Conservation (phyloP, 352 stramenopile species). For the Pythium brassicae region DNA sequence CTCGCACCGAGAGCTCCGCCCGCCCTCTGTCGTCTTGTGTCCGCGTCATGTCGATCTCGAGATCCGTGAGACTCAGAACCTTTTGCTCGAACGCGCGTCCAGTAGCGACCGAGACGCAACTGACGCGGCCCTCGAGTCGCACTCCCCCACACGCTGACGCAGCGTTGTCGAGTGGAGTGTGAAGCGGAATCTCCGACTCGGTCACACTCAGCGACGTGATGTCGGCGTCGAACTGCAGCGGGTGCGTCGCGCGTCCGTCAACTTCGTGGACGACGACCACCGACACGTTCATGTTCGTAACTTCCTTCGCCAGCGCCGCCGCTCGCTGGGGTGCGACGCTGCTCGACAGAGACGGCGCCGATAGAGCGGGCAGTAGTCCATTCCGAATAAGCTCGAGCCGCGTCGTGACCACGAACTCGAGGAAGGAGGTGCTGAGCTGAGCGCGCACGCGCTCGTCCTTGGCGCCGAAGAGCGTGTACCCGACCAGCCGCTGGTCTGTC, state of each 20-base stretch:
- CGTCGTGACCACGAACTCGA: conserved; percentile 32
- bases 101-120: background rate
- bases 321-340: background rate
- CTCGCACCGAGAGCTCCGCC: background rate
- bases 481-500: conserved; percentile 25
- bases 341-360: background rate
- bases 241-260: background rate
- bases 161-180: background rate
- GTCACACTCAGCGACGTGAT: background rate
- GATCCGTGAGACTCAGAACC: background rate
- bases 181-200: background rate
- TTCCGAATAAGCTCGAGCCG: conserved; percentile 34
- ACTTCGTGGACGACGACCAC: conserved; percentile 10
- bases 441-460: conserved; percentile 28
- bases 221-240: conserved; percentile 2
- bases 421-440: conserved; percentile 34
- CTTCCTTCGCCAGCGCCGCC: conserved; percentile 6
- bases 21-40: conserved; percentile 1
- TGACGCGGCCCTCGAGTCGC: background rate
- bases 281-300: conserved; percentile 5
- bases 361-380: conserved; percentile 11
- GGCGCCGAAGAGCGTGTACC: conserved; percentile 25
- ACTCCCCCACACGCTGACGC: background rate
- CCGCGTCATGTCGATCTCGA: conserved; percentile 7
- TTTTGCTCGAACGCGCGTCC: conserved; percentile 11